phyloP scores from a whole-genome alignment of 2,329 filamentous ascomycete species.

The Sporothrix phasma region DNA sequence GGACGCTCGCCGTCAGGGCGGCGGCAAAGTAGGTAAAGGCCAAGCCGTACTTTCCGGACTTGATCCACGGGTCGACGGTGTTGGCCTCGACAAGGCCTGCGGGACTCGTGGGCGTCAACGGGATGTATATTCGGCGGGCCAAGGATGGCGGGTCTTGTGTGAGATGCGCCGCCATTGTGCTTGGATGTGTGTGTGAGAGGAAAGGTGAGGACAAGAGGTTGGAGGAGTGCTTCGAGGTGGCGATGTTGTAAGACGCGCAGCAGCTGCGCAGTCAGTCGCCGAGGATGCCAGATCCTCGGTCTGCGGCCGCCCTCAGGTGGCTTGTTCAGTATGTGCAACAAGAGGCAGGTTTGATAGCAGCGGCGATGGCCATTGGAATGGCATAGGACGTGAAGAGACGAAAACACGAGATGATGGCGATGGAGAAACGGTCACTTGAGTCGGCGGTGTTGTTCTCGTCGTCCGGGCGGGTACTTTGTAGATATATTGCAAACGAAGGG shows the following conservation, averaged over 20 bases:
- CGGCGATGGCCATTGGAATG: slow-evolving; percentile 6
- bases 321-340: slow-evolving; percentile 8
- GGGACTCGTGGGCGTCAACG: slow-evolving; percentile 49
- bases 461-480: slow-evolving; percentile 10
- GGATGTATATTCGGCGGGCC: slow-evolving; percentile 49
- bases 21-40: slow-evolving; percentile 85
- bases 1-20: slow-evolving; percentile 56
- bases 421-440: background rate
- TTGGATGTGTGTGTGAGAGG: background rate
- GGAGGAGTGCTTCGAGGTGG: background rate
- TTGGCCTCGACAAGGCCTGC: slow-evolving; percentile 52
- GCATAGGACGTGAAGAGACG: background rate
- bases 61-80: slow-evolving; percentile 65
- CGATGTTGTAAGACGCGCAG: background rate
- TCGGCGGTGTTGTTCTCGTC: background rate
- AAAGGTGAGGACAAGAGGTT: background rate
- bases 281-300: slow-evolving; percentile 15
- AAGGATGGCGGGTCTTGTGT: slow-evolving; percentile 29
- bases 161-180: slow-evolving; percentile 2
- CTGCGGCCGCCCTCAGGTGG: background rate
- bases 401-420: background rate
- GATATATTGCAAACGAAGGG: slow-evolving; percentile 9
- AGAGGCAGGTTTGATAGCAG: slow-evolving; percentile 6
- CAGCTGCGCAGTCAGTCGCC: background rate
- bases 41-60: slow-evolving; percentile 75